Evolutionary conservation across 805 yeast genomes (phyloP), one percentile per base, ranked within the genome.

Genomic region (Torulaspora maleeae): DNA sequence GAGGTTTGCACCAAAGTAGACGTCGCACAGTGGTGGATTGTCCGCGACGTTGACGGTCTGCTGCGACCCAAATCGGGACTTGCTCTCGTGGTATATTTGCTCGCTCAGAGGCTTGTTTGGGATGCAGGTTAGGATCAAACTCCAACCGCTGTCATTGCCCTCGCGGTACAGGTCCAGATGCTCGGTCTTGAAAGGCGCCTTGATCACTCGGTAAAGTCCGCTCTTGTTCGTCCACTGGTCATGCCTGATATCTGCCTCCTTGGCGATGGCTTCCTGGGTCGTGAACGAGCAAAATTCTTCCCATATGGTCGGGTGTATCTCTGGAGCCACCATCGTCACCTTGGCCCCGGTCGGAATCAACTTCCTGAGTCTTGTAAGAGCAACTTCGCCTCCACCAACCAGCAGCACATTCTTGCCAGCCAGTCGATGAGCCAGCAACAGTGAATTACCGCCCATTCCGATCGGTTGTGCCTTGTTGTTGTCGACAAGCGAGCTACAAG

Each of bases 301-400:
- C 19, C 41, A 28, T 11, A 55, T 53, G 16, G 44, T 43, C 1
- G 44, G 36, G 30, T 56, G 59, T n/a, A 60, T 40, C 11, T 45
- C 52, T 3, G 63, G 59, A 2, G 66, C 50, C 4, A 66, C 52
- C 3, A 64, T 39, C 2, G 67, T 61, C n/a, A 66, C 47, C 34
- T 53, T 52, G 32, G 66, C 59, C 8, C 66, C 66, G 2, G 68
- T 61, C 0, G 66, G 62, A 6, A 64, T 43, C 20, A 66, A 46
- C 36, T 66, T 66, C 16, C 50, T 50, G 12, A 66, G 35, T 43
- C 70, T 53, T 1, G 68, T 63, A 13, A 53, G 39, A 2, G 64
- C 61, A 12, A 66, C 67, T 30, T 58, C 64, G n/a, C 70, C 70
- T 15, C 59, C 67, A 8, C 70, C 70, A 12, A 66, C 58, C 8